Conservation (phyloP, 139 green algal species). For the Edaphochlamys debaryana region DNA sequence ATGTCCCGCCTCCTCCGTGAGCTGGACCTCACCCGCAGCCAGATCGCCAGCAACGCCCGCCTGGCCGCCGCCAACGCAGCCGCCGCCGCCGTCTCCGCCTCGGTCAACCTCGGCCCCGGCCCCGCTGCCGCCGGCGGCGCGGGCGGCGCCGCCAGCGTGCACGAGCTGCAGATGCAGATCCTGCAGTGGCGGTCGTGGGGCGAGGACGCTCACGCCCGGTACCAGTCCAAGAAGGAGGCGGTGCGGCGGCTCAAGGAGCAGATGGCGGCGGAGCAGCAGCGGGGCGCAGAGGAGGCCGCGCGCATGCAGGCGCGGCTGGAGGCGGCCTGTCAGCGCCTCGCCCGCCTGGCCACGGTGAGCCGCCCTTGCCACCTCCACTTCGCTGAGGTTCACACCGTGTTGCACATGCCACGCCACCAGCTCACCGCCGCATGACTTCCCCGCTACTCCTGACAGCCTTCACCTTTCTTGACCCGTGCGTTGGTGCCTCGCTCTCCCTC, state of each 20-base stretch:
- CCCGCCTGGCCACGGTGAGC: constrained; percentile 3
- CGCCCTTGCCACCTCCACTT: no score
- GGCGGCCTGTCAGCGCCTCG: constrained; percentile 3
- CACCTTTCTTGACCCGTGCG: no score
- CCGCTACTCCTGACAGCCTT: no score
- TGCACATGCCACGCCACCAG: no score
- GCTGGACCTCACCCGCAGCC: neutral
- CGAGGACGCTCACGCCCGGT: constrained; percentile 8
- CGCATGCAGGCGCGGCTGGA: neutral
- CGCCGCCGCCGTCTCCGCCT: neutral
- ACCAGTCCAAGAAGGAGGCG: constrained; percentile 26
- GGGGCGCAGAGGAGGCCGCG: neutral
- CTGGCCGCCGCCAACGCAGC: neutral
- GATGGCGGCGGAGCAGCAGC: constrained; percentile 30
- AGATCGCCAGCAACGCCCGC: neutral
- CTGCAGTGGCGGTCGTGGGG: constrained; percentile 2
- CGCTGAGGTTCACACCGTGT: no score
- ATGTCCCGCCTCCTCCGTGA: neutral
- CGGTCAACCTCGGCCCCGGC: no score
- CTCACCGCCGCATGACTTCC: no score
- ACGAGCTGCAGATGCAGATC: constrained; percentile 23
- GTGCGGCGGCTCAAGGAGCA: constrained; percentile 14
- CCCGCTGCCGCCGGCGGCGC: no score
- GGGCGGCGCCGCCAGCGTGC: neutral
- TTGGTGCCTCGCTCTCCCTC: no score